Base-by-base conservation (phyloP, 495 filamentous ascomycete genomes). In the Annulohypoxylon stygium region DNA sequence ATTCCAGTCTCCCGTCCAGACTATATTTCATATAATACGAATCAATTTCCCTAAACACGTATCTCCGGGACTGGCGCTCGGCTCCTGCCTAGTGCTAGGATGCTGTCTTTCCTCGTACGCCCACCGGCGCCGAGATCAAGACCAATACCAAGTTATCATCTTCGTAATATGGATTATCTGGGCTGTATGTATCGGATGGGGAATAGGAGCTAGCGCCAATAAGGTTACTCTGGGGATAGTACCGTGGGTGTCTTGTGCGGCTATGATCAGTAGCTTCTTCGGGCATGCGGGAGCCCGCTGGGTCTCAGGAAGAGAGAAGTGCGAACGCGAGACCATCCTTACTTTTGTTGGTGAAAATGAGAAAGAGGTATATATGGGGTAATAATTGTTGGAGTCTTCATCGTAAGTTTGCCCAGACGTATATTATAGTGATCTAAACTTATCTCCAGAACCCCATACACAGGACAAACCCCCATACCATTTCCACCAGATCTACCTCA, bases 51-150 rank as follows among this genome's bases (percentile, higher is more conserved):
- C 81, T 33, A 58, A 77, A 50, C 69, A 75, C 39, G 78, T 82
- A 12, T 71, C 80, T 12, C 78, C 83, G 12, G 76, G 65, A 26
- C 66, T 83, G 48, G 82, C 85, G 76, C 81, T 86, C 26, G 70
- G 70, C 26, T 82, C 82, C n/a, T 86, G 83, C 61, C 59, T 86
- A 20, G 69, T 82, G 12, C 75, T 85, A 16, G 85, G 84, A 20
- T 86, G 82, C 60, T 81, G 80, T 53, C 77, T 86, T 2, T 85
- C 85, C 2, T 85, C 82, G 20, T 85, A 83, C 59, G 67, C 65
- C 5, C 82, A 83, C 43, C 78, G 84, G 39, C 72, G 80, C 10
- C 81, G 82, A 58, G 77, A 78, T n/a, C 39, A 76, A 37, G 84
- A 86, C 34, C 78, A 59, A 3, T 79, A 75, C 45, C 83, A 85